A percentile compares a stretch with the other conserved stretches of the same genome.
phyloP scores from a whole-genome alignment of 2,329 filamentous ascomycete species.

The Pochonia chlamydosporia region DNA sequence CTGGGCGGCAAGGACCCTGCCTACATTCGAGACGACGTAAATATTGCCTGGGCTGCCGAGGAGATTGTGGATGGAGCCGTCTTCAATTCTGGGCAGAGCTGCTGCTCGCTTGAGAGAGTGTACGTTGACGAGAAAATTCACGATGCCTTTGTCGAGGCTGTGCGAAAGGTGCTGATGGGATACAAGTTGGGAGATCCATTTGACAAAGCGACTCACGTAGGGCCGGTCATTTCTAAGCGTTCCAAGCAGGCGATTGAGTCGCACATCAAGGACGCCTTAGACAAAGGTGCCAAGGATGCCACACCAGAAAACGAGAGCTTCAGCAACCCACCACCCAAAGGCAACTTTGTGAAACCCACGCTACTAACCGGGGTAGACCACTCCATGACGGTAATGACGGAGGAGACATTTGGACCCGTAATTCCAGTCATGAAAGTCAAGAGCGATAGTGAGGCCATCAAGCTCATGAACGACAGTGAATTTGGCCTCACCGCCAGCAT shows the following conservation, averaged over 20 bases:
- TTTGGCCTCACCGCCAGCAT: slow-evolving; percentile 95
- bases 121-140: slow-evolving; percentile 85
- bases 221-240: slow-evolving; percentile 79
- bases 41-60: slow-evolving; percentile 83
- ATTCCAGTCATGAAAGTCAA: slow-evolving; percentile 86
- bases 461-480: slow-evolving; percentile 89
- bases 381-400: slow-evolving; percentile 80
- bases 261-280: slow-evolving; percentile 76
- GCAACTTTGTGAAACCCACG: slow-evolving; percentile 85
- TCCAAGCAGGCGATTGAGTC: slow-evolving; percentile 70
- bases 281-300: slow-evolving; percentile 75
- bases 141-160: slow-evolving; percentile 72
- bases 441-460: slow-evolving; percentile 72
- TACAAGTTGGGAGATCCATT: slow-evolving; percentile 89
- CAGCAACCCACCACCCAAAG: slow-evolving; percentile 62
- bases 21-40: slow-evolving; percentile 80
- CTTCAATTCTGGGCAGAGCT: slow-evolving; percentile 98
- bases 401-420: slow-evolving; percentile 92
- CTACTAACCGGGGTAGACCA: slow-evolving; percentile 76
- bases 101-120: slow-evolving; percentile 85
- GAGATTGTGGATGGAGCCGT: slow-evolving; percentile 95
- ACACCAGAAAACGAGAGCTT: slow-evolving; percentile 82
- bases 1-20: slow-evolving; percentile 93
- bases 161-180: slow-evolving; percentile 71
- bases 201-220: slow-evolving; percentile 72